A percentile compares a stretch with the other conserved stretches of the same genome.
These are phyloP conservation scores for Neonectria hederae DNA, from an alignment of 2,329 filamentous ascomycete genomes.

Conservation along the genomic window DNA sequence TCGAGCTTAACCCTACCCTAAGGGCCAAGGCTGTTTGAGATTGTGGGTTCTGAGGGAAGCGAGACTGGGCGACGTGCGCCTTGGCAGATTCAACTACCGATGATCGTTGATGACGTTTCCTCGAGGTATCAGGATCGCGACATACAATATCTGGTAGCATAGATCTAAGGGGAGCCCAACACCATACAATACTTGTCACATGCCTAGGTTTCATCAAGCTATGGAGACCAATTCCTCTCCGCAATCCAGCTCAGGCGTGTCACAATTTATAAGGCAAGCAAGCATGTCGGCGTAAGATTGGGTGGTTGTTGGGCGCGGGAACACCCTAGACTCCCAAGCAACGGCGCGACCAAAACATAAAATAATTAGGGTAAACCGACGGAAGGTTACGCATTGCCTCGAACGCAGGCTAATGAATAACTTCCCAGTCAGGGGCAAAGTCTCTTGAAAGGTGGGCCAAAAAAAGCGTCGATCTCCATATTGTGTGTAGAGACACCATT, in stretches of 20 bases:
- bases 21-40: too few relatives aligned
- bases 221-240: neutral
- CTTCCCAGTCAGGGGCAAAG: neutral
- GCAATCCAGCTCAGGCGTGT: neutral
- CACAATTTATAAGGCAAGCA: neutral
- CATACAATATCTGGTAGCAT: neutral
- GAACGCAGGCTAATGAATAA: neutral
- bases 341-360: too few relatives aligned
- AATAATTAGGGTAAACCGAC: neutral
- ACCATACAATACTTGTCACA: conserved; percentile 1
- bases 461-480: neutral
- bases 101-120: neutral
- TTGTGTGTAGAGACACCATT: neutral
- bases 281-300: neutral
- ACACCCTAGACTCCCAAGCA: neutral
- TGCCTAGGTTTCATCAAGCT: conserved; percentile 10
- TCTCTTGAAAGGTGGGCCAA: neutral
- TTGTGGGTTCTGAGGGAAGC: too few relatives aligned
- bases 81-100: neutral
- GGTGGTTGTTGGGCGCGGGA: neutral
- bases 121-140: too few relatives aligned
- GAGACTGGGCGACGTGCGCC: too few relatives aligned
- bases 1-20: too few relatives aligned
- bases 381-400: neutral
- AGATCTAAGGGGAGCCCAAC: neutral